Base-by-base conservation (phyloP, 1,284 basidiomycete genomes). In the Moesziomyces sp. region DNA sequence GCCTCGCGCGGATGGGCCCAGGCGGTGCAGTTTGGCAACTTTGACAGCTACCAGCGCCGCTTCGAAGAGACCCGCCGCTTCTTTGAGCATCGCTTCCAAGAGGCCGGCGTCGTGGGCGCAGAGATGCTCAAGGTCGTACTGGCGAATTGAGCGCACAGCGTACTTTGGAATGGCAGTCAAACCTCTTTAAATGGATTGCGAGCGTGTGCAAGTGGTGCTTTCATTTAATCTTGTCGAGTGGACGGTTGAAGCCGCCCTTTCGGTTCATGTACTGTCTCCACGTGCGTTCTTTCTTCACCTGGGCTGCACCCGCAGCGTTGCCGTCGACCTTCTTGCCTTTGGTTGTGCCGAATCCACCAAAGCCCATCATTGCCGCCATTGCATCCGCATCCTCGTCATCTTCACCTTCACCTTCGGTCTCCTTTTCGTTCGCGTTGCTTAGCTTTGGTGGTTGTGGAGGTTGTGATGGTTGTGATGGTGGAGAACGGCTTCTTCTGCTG, bases 261-360 rank as follows among this genome's bases (percentile, higher is more conserved):
- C 76, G 63, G 82, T 95, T 95, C 93, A 95, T 95, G 84, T 95
- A 95, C 85, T 97, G 95, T 73, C 95, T 87, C 94, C 95, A 97
- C 28, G 93, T 96, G 57, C 95, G 88, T 72, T 90, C 89, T 86
- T 94, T 93, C 88, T 95, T 95, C 77, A 97, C 86, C 57, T 90
- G 85, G 1, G 88, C 89, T 3, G 76, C 82, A 35, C 94, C 85
- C 0, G 81, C 79, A 35, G 86, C 83, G 42, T 81, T 79, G 24
- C 76, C 74, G 72, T 91, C 89, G 84, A 94, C 91, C 73, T 95
- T 94, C 24, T 92, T 93, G 62, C 82, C 75, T 43, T 97, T 97
- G 0, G 95, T 97, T 0, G 90, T 88, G 8, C 91, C 93, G 83
- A 98, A 98, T 1, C 93, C 93, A 50, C 86, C 84, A 80, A 98